Evolutionary conservation across 2,329 filamentous ascomycete species (phyloP).

Genomic region (Blumeria graminis): DNA sequence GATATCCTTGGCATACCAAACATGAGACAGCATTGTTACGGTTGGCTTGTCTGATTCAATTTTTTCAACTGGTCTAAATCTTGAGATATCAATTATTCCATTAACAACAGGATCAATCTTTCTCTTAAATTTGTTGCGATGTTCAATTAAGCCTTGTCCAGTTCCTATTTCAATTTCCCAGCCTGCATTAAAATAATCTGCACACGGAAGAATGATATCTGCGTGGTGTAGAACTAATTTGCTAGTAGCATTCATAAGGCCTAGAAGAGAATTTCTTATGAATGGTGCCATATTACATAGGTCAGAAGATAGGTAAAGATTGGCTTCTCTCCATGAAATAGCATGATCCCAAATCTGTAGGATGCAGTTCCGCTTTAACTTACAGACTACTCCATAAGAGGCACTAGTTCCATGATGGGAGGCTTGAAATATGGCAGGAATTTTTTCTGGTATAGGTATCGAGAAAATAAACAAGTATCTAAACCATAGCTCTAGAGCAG

Average conservation of each 20-base stretch:
- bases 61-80: constrained; percentile 33
- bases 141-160: constrained; percentile 28
- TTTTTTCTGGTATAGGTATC: constrained; percentile 18
- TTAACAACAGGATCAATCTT: constrained; percentile 42
- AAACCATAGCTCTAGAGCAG: constrained; percentile 22
- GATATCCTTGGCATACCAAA: constrained; percentile 32
- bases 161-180: constrained; percentile 40
- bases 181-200: constrained; percentile 37
- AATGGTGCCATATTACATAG: constrained; percentile 11
- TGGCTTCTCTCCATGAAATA: constrained; percentile 31
- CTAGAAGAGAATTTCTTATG: constrained; percentile 11
- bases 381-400: constrained; percentile 35
- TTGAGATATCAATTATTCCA: constrained; percentile 32
- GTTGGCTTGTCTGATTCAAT: constrained; percentile 34
- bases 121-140: constrained; percentile 26
- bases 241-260: constrained; percentile 9
- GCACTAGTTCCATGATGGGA: constrained; percentile 37
- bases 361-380: constrained; percentile 32
- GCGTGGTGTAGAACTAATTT: constrained; percentile 22
- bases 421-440: constrained; percentile 34
- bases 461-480: constrained; percentile 24
- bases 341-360: constrained; percentile 40
- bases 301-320: constrained; percentile 13
- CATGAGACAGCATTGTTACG: constrained; percentile 39
- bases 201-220: constrained; percentile 32